These are phyloP conservation scores for Dothideomycetidae sp. DNA, from an alignment of 2,329 filamentous ascomycete species.

Conservation along the genomic window DNA sequence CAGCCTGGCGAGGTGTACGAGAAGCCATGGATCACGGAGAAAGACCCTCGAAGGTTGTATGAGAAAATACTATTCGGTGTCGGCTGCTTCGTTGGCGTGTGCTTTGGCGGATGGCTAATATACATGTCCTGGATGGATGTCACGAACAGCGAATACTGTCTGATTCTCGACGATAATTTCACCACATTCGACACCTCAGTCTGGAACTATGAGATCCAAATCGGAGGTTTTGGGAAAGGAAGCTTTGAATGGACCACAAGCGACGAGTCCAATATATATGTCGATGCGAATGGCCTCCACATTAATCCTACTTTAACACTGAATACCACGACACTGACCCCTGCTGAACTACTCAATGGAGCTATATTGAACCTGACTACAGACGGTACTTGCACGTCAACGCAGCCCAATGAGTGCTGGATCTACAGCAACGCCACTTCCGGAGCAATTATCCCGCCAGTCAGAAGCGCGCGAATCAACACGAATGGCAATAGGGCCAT, in stretches of 20 bases:
- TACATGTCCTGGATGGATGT: slow-evolving; percentile 4
- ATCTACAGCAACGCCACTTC: slow-evolving; percentile 30
- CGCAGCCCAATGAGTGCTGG: slow-evolving; percentile 23
- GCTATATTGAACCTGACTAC: slow-evolving; percentile 30
- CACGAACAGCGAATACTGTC: slow-evolving; percentile 30
- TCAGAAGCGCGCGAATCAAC: slow-evolving; percentile 35
- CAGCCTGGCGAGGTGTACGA: slow-evolving; percentile 10
- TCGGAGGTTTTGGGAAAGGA: slow-evolving; percentile 26
- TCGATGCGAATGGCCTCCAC: slow-evolving; percentile 36
- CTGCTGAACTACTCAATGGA: slow-evolving; percentile 15
- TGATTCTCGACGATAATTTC: slow-evolving; percentile 39
- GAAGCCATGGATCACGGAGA: slow-evolving; percentile 11
- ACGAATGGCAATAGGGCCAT: slow-evolving; percentile 36
- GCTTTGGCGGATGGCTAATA: not conserved
- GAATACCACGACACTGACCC: slow-evolving; percentile 25
- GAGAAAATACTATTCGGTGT: slow-evolving; percentile 9
- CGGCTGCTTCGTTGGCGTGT: slow-evolving; percentile 8
- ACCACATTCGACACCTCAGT: slow-evolving; percentile 28
- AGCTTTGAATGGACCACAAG: slow-evolving; percentile 42
- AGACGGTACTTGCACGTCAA: slow-evolving; percentile 31
- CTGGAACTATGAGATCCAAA: slow-evolving; percentile 37
- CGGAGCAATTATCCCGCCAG: slow-evolving; percentile 36
- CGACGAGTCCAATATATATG: slow-evolving; percentile 34
- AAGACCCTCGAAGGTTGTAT: slow-evolving; percentile 9
- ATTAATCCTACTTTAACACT: slow-evolving; percentile 40